Conservation (phyloP, 805 yeast species). For the Candida piceae region DNA sequence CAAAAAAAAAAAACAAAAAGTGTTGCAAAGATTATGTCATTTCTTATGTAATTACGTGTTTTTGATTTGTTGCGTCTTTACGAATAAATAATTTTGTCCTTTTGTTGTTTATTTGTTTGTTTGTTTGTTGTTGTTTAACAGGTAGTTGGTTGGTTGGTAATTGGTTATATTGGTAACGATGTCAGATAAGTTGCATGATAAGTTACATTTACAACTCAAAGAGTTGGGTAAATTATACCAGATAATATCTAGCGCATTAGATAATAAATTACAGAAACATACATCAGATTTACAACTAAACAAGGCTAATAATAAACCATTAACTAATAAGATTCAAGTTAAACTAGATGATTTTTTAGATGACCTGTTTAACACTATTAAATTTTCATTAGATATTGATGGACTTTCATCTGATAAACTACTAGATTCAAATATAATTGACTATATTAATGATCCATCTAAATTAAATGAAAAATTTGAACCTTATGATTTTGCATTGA, state of each 20-base stretch:
- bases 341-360: constrained; percentile 42
- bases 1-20: too few species aligned
- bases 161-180: too few species aligned
- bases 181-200: constrained; percentile 31
- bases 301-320: constrained; percentile 9
- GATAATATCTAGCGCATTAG: constrained; percentile 38
- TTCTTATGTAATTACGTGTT: too few species aligned
- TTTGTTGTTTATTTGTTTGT: too few species aligned
- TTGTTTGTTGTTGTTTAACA: too few species aligned
- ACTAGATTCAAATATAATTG: constrained; percentile 7
- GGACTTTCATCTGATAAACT: constrained; percentile 35
- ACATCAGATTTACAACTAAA: constrained; percentile 9
- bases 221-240: constrained; percentile 48
- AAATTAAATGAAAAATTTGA: constrained; percentile 40
- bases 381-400: constrained; percentile 52
- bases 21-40: too few species aligned
- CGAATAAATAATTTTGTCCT: too few species aligned
- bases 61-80: too few species aligned
- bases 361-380: constrained; percentile 53
- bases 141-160: too few species aligned
- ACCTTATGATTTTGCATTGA: constrained; percentile 64
- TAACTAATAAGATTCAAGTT: constrained; percentile 34
- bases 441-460: constrained; percentile 14
- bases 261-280: constrained; percentile 36
- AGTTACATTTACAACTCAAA: constrained; percentile 44